Conservation (phyloP, 306 rosid genomes). For the Canavalia gladiata region DNA sequence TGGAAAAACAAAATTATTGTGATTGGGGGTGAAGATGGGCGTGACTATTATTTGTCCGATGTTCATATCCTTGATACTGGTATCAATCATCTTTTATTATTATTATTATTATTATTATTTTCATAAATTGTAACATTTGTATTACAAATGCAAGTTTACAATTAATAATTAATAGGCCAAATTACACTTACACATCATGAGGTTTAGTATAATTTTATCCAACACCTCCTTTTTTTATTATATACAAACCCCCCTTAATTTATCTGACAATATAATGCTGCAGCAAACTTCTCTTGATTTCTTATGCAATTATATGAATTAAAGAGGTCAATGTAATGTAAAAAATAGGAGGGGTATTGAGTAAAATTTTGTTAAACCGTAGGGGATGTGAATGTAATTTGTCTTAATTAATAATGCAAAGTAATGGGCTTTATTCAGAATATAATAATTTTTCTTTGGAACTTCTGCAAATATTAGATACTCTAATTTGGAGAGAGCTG, state of each 20-base stretch:
- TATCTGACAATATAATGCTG: too few species aligned
- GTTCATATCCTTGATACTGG: slow-evolving; percentile 98
- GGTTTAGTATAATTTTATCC: too few species aligned
- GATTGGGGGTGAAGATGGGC: slow-evolving; percentile 92
- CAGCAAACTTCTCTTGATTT: too few species aligned
- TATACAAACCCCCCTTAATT: too few species aligned
- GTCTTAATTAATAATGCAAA: too few species aligned
- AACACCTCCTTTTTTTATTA: too few species aligned
- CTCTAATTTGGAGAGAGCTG: slow-evolving; percentile 93
- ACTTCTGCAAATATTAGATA: slow-evolving; percentile 67
- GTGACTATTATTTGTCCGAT: slow-evolving; percentile 89
- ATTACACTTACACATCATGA: too few species aligned
- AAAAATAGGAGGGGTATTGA: too few species aligned
- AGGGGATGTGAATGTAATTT: too few species aligned
- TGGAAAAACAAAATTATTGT: slow-evolving; percentile 90
- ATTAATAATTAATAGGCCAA: slow-evolving; percentile 6
- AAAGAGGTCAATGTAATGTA: too few species aligned
- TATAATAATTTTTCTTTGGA: slow-evolving; percentile 44
- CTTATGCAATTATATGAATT: too few species aligned
- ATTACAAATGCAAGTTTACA: background rate
- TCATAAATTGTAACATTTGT: background rate
- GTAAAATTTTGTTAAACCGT: too few species aligned
- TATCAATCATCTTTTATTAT: slow-evolving; percentile 32
- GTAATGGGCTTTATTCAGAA: slow-evolving; percentile 27
- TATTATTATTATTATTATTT: background rate